Evolutionary conservation across 139 green algal genomes (phyloP).

Genomic region (Dunaliella primolecta): DNA sequence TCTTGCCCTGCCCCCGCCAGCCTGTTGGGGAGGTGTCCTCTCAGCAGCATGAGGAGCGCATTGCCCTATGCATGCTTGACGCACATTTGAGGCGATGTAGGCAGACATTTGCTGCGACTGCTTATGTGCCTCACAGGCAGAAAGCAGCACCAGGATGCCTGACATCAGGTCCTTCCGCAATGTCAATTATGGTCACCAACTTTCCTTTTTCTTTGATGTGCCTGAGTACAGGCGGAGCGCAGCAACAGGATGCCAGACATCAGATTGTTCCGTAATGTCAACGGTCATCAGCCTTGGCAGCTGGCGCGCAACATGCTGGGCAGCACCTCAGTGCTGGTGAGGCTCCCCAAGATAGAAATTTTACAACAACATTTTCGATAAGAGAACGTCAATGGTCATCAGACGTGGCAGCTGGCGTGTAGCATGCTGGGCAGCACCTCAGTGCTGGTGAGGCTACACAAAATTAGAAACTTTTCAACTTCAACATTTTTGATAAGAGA

Average conservation of each 20-base stretch:
- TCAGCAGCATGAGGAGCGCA: too few relatives aligned
- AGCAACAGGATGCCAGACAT: not conserved
- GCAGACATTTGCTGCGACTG: not conserved
- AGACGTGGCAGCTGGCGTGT: not conserved
- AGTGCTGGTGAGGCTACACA: not conserved
- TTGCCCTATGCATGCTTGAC: too few relatives aligned
- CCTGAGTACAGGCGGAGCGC: not conserved
- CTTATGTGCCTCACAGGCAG: not conserved
- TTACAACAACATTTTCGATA: too few relatives aligned
- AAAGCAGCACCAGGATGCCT: not conserved
- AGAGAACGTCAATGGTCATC: not conserved
- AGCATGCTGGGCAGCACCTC: not conserved
- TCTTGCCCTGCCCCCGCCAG: too few relatives aligned
- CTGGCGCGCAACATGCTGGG: not conserved
- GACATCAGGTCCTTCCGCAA: not conserved
- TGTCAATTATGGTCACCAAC: not conserved
- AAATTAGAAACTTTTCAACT: too few relatives aligned
- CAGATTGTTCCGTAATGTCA: not conserved
- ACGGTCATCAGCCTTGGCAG: not conserved
- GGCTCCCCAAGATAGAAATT: too few relatives aligned
- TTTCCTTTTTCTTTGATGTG: not conserved
- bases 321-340: not conserved
- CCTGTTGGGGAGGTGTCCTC: too few relatives aligned
- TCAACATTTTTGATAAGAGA: too few relatives aligned
- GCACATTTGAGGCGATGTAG: not conserved